A percentile compares a stretch with the other conserved stretches of the same genome.
These are phyloP conservation scores for Cladophialophora yegresii DNA, from an alignment of 2,329 filamentous ascomycete species.

Conservation along the genomic window DNA sequence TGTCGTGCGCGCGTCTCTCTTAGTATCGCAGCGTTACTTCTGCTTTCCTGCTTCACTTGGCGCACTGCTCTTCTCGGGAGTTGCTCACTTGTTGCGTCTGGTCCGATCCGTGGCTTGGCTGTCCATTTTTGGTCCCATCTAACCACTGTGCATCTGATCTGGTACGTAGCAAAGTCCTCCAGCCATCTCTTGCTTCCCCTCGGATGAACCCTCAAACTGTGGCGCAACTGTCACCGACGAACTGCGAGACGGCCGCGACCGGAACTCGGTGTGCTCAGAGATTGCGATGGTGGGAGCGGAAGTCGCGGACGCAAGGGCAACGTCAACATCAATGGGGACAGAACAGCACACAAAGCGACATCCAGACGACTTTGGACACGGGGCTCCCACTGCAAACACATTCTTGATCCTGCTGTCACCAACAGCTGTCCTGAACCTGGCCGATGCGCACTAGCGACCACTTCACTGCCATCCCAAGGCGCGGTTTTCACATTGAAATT, in stretches of 20 bases:
- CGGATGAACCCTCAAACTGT: constrained; percentile 5
- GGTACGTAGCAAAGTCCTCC: constrained; percentile 28
- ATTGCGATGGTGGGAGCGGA: not conserved
- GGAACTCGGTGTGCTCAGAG: not conserved
- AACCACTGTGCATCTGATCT: constrained; percentile 35
- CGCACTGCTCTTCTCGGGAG: constrained; percentile 35
- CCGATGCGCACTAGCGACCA: not conserved
- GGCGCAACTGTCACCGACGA: constrained; percentile 15
- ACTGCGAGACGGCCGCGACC: not conserved
- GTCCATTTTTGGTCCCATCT: constrained; percentile 34
- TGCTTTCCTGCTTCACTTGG: constrained; percentile 35
- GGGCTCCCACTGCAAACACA: not conserved
- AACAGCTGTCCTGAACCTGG: not conserved
- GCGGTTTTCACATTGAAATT: not conserved
- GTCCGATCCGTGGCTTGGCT: constrained; percentile 34
- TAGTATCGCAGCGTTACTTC: constrained; percentile 34
- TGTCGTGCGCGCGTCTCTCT: constrained; percentile 34
- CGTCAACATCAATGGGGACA: not conserved
- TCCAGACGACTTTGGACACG: not conserved
- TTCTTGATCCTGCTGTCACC: too few species aligned
- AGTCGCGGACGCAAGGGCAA: constrained; percentile 3
- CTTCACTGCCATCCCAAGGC: constrained; percentile 1
- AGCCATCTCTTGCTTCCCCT: constrained; percentile 6
- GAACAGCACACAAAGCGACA: constrained; percentile 9
- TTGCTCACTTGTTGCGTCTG: constrained; percentile 31